These are phyloP conservation scores for Agrostemma githago DNA, from an alignment of 148 eudicot species.

Conservation along the genomic window DNA sequence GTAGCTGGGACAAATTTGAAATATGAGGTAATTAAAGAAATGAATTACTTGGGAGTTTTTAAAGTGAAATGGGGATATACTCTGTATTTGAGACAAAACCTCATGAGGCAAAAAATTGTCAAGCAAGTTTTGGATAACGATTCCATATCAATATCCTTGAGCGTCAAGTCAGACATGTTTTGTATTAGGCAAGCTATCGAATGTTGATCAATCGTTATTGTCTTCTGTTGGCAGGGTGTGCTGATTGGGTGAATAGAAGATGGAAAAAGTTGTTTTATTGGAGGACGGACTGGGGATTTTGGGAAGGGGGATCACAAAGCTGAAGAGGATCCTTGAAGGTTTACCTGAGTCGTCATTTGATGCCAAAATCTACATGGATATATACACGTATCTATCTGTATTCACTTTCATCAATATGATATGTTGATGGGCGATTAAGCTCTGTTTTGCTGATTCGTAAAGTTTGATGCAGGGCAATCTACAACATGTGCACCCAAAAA, in stretches of 20 bases:
- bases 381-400: conserved; percentile 33
- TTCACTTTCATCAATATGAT: conserved; percentile 2
- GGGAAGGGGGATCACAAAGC: conserved; percentile 35
- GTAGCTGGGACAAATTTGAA: background rate
- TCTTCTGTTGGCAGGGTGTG: conserved; percentile 8
- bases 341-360: conserved; percentile 30
- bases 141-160: background rate
- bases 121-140: background rate
- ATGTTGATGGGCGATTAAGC: background rate
- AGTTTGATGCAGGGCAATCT: conserved; percentile 30
- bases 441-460: conserved; percentile 1
- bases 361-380: conserved; percentile 29
- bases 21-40: background rate
- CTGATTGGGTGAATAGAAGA: background rate
- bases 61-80: too few species aligned
- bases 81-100: too few species aligned
- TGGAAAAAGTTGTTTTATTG: conserved; percentile 18
- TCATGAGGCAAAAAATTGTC: too few species aligned
- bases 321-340: conserved; percentile 35
- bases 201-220: background rate
- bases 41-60: too few species aligned
- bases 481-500: conserved; percentile 47
- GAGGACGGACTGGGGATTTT: conserved; percentile 33
- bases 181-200: background rate
- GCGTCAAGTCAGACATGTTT: background rate